Percentiles rank a stretch among this genome's conserved stretches.
Conservation (phyloP, 2,329 filamentous ascomycete species). For the Fusarium nurragi region DNA sequence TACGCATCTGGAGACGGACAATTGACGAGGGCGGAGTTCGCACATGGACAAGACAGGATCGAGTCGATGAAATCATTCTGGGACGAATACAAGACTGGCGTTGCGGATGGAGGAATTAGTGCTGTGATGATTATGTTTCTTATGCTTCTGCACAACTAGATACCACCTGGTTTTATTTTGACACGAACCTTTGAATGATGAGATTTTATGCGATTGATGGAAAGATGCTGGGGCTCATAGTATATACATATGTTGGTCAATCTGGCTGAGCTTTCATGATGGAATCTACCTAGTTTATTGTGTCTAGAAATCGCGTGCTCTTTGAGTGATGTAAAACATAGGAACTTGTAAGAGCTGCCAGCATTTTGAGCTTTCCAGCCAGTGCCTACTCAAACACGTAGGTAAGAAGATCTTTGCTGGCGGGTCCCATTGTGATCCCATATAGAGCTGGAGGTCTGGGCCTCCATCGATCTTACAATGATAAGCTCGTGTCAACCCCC, state of each 20-base stretch:
- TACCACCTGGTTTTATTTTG: conserved; percentile 38
- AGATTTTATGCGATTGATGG: conserved; percentile 11
- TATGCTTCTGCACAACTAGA: conserved; percentile 38
- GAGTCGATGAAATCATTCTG: conserved; percentile 1
- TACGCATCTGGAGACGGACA: not conserved
- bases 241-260: conserved; percentile 8
- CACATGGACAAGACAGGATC: not conserved
- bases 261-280: conserved; percentile 2
- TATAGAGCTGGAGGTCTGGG: not conserved
- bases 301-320: not conserved
- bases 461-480: not conserved
- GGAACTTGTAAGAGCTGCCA: no score
- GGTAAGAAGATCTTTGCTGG: conserved; percentile 9
- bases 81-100: conserved; percentile 21
- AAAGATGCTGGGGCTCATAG: not conserved
- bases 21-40: not conserved
- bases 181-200: conserved; percentile 14
- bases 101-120: conserved; percentile 12
- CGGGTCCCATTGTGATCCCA: not conserved
- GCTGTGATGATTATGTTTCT: conserved; percentile 15
- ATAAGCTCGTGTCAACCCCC: not conserved
- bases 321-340: no score
- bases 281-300: not conserved
- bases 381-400: not conserved
- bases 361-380: not conserved